Evolutionary conservation across 805 yeast species (phyloP), one percentile per base, ranked within the genome.

Genomic region (Candida parachauliodes): DNA sequence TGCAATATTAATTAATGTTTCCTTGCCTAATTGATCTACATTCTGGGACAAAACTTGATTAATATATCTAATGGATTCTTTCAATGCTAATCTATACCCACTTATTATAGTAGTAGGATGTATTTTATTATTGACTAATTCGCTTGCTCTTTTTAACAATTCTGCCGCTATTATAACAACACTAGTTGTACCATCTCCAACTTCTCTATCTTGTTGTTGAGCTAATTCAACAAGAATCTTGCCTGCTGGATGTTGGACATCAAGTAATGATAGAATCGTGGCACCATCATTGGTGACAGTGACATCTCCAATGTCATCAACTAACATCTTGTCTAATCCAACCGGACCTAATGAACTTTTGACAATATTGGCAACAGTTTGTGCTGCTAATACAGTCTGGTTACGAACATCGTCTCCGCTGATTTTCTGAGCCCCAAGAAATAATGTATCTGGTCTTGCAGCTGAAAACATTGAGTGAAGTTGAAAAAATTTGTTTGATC

Each of bases 211-310:
- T 69, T 93, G 99, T 62, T 93, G 98, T 62, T 93, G 96, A 2
- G 98, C 98, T 55, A 93, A 74, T 57, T 93, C 98, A 34, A 93
- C 98, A 41, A 93, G 70, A 51, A 93, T 93, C 67, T 88, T 91
- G 12, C 98, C 98, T 1, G 98, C 98, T 24, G 99, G 99, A 61
- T 93, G 98, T 65, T 93, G 96, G 36, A 93, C 98, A 58, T 93
- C 98, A 47, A 93, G 70, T 37, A 94, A 65, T 8, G 88, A 76
- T 46, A 93, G 70, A 52, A 93, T 93, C 4, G 98, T 93, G 42
- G 99, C 98, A 48, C 99, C 99, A 63, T 93, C 99, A 64, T 93
- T 93, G 32, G 99, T 93, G 35, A 93, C 97, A 5, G 96, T 89
- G 32, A 93, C 97, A 65, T 94, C 98, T 46, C 98, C 98, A 64